Evolutionary conservation across 2,329 filamentous ascomycete genomes (phyloP).

Genomic region (Microsporum canis): DNA sequence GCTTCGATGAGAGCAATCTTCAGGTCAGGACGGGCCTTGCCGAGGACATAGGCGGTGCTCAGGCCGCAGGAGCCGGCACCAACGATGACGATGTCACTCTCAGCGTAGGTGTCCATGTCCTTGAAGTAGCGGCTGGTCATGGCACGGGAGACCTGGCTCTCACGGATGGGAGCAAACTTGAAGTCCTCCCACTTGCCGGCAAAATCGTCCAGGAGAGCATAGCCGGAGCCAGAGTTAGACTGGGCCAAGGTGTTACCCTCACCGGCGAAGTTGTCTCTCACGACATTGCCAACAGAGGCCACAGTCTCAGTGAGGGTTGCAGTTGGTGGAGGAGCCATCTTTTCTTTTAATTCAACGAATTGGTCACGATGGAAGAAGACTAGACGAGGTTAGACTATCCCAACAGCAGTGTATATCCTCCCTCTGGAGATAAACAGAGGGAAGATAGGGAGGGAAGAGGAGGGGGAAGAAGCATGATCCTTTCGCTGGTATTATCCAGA

Average conservation of each 20-base stretch:
- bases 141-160: constrained; percentile 82
- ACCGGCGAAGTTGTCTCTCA: constrained; percentile 36
- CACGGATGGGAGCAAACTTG: constrained; percentile 74
- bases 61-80: constrained; percentile 83
- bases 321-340: constrained; percentile 73
- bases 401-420: constrained; percentile 15
- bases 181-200: constrained; percentile 71
- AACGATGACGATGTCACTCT: constrained; percentile 88
- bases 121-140: constrained; percentile 91
- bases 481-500: constrained; percentile 99
- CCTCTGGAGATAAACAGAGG: constrained; percentile 21
- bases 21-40: constrained; percentile 71
- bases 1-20: constrained; percentile 88
- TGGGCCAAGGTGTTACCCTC: constrained; percentile 17
- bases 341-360: constrained; percentile 17
- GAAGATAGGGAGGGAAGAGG: constrained; percentile 23
- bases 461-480: constrained; percentile 73
- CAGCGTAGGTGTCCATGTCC: constrained; percentile 78
- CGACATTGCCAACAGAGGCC: constrained; percentile 24
- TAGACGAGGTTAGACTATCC: constrained; percentile 20
- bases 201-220: constrained; percentile 52
- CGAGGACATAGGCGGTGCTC: constrained; percentile 72
- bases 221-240: constrained; percentile 33
- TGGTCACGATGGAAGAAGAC: constrained; percentile 16
- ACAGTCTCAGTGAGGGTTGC: constrained; percentile 48